Evolutionary conservation across 257 asterid species (phyloP), one percentile per base, ranked within the genome.

Genomic region (Voacanga thouarsii): DNA sequence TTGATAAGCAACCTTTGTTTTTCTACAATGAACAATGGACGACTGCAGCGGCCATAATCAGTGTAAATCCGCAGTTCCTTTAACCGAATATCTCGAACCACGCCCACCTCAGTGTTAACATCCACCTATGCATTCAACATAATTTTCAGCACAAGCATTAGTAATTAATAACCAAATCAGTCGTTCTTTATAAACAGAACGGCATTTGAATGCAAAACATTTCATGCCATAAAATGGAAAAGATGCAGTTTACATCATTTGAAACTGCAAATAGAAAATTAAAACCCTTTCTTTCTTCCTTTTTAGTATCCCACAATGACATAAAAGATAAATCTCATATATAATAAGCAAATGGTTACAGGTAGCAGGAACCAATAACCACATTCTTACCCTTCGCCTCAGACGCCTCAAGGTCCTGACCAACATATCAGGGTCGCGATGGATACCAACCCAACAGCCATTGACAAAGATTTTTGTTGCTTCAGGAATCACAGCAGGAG

Each of bases 11-110:
- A 92, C 77, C 90, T 90, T 83, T 91, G 98, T 81, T 95, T 95
- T 75, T 93, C 99, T 82, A 95, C 99, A 71, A 95, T 95, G 84
- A 95, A 95, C 72, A 95, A 81, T 28, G 98, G 99, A 57, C 99
- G 98, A 88, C 99, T 95, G 97, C 99, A 95, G 80, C 99, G 95
- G 30, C 99, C 99, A 85, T 95, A 95, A 83, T 95, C 99, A 23
- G 99, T 95, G 78, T 93, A 93, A 77, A 93, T 93, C 23, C 99
- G 88, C 45, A 93, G 95, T 85, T 95, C 99, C 81, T 89, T 93
- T 92, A 95, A 77, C 63, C 96, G 94, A 83, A 91, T 89, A 88
- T 95, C 99, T 64, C 98, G 96, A 72, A 95, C 99, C 72, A 95
- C 99, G 63, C 96, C 97, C 79, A 95, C 99, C 86, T 95, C 99